phyloP scores from a whole-genome alignment of 345 rosid species.

The Eucalyptus tenuipes region DNA sequence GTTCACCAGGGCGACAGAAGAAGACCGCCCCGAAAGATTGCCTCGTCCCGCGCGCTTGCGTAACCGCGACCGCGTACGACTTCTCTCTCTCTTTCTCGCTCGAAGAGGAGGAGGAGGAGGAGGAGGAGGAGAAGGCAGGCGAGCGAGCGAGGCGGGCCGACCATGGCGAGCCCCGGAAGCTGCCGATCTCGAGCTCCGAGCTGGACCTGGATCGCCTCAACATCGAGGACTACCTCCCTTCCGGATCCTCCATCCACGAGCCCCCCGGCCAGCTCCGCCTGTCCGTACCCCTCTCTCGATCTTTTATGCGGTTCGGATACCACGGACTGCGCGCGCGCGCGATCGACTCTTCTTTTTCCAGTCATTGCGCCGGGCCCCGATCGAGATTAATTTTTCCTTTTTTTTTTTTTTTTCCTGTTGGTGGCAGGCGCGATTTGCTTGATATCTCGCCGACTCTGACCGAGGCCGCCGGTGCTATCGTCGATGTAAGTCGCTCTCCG shows the following conservation, averaged over 20 bases:
- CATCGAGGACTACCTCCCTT: constrained; percentile 91
- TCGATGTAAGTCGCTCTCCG: constrained; percentile 46
- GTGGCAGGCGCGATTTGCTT: constrained; percentile 70
- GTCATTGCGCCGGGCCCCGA: background rate
- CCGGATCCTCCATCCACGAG: constrained; percentile 77
- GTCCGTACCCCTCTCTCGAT: constrained; percentile 14
- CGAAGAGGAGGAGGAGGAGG: background rate
- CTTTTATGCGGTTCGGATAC: background rate
- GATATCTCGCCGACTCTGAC: constrained; percentile 81
- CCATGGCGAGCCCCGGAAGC: constrained; percentile 1
- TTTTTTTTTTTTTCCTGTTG: background rate
- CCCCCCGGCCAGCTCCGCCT: constrained; percentile 84
- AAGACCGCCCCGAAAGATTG: background rate
- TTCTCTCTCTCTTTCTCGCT: background rate
- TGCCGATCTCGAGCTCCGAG: constrained; percentile 61
- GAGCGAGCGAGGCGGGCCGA: background rate
- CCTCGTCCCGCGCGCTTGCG: background rate
- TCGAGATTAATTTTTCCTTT: background rate
- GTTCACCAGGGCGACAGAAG: background rate
- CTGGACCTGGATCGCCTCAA: constrained; percentile 77
- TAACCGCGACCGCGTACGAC: background rate
- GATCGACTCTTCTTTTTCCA: background rate
- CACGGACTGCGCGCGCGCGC: background rate
- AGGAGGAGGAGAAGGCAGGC: background rate
- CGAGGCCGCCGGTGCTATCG: constrained; percentile 97